Conservation (phyloP, 2,329 filamentous ascomycete genomes). For the Colletotrichum caudatum region DNA sequence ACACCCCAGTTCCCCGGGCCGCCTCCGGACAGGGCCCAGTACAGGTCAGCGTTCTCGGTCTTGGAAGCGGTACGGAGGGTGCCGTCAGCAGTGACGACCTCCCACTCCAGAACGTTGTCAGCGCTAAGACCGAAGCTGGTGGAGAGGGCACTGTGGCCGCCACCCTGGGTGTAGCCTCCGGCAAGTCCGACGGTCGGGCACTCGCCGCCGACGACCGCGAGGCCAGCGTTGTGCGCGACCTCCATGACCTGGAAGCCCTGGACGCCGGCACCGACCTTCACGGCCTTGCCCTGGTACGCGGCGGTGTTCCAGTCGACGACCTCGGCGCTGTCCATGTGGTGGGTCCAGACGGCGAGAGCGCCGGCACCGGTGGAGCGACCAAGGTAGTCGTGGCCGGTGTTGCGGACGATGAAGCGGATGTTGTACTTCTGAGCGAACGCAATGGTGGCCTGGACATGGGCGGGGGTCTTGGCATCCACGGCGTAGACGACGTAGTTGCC, state of each 20-base stretch:
- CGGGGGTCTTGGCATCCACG: slow-evolving; percentile 49
- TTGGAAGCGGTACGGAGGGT: slow-evolving; percentile 56
- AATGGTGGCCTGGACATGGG: slow-evolving; percentile 50
- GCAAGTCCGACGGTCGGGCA: slow-evolving; percentile 67
- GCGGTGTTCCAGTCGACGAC: slow-evolving; percentile 45
- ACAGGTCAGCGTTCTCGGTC: slow-evolving; percentile 59
- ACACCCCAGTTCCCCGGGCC: slow-evolving; percentile 58
- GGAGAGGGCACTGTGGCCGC: slow-evolving; percentile 67
- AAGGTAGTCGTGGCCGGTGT: slow-evolving; percentile 66
- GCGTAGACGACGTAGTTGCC: slow-evolving; percentile 60
- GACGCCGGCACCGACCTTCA: slow-evolving; percentile 65
- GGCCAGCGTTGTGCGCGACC: slow-evolving; percentile 25
- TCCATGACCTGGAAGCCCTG: slow-evolving; percentile 57
- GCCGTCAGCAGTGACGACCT: slow-evolving; percentile 62
- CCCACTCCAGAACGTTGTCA: slow-evolving; percentile 65
- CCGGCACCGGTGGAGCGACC: slow-evolving; percentile 66
- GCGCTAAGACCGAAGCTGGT: slow-evolving; percentile 68
- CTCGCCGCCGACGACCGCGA: slow-evolving; percentile 55
- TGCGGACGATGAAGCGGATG: slow-evolving; percentile 63
- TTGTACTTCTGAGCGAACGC: slow-evolving; percentile 52
- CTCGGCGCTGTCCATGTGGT: slow-evolving; percentile 56
- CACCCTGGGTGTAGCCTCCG: slow-evolving; percentile 72
- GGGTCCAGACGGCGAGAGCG: slow-evolving; percentile 61
- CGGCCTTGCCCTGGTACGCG: slow-evolving; percentile 44
- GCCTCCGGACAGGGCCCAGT: slow-evolving; percentile 63